A percentile compares a stretch with the other conserved stretches of the same genome.
phyloP scores from a whole-genome alignment of 441 rosid genomes.

The Populus tomentosa region DNA sequence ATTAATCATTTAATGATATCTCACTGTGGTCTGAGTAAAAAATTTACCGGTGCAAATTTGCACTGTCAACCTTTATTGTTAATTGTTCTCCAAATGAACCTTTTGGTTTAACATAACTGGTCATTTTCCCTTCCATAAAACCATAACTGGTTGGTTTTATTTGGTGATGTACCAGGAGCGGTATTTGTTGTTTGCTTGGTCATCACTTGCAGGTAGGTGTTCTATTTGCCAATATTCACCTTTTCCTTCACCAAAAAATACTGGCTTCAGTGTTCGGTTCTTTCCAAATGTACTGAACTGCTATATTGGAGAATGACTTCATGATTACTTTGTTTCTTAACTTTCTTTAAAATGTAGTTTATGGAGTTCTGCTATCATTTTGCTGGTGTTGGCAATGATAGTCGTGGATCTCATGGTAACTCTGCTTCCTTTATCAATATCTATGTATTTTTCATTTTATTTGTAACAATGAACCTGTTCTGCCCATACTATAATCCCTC shows the following conservation, averaged over 20 bases:
- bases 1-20: neutral
- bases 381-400: constrained; percentile 84
- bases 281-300: neutral
- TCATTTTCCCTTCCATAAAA: constrained; percentile 1
- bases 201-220: constrained; percentile 84
- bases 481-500: neutral
- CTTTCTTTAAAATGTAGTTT: constrained; percentile 46
- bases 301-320: neutral
- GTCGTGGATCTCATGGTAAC: constrained; percentile 86
- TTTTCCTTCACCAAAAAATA: neutral
- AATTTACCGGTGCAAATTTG: neutral
- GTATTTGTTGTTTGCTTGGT: constrained; percentile 88
- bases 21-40: neutral
- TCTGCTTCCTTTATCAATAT: constrained; percentile 16
- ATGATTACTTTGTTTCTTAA: constrained; percentile 9
- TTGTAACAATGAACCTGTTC: neutral
- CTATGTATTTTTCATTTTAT: neutral
- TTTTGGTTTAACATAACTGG: neutral
- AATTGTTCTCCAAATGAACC: neutral
- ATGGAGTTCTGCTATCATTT: constrained; percentile 89
- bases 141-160: constrained; percentile 4
- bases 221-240: constrained; percentile 5
- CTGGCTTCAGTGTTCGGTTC: neutral
- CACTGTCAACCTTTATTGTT: neutral
- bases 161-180: constrained; percentile 54